Evolutionary conservation across 78 protist species (phyloP).

Genomic region (Dictyostelium intermedium): DNA sequence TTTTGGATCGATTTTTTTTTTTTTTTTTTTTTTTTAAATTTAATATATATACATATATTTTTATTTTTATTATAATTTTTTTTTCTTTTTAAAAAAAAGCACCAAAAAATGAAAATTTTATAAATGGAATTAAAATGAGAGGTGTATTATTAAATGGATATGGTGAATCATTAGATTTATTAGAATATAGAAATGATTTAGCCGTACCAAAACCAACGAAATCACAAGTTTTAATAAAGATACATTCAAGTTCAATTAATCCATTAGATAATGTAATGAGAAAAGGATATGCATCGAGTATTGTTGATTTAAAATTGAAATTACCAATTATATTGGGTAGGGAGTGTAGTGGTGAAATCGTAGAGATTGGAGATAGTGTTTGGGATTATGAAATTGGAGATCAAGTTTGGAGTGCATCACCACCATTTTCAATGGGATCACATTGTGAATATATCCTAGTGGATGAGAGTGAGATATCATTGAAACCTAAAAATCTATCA

Average conservation of each 20-base stretch:
- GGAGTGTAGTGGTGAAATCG: constrained; percentile 57
- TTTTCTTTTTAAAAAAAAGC: neutral
- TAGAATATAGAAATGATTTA: neutral
- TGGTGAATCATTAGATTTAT: constrained; percentile 38
- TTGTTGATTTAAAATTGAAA: neutral
- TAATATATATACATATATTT: no score
- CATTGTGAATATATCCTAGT: constrained; percentile 31
- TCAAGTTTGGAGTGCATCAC: constrained; percentile 35
- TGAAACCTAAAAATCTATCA: neutral
- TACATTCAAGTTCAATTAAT: constrained; percentile 19
- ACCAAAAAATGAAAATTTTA: neutral
- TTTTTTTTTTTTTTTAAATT: neutral
- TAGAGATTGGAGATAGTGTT: constrained; percentile 22
- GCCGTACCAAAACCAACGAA: constrained; percentile 9
- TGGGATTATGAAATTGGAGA: constrained; percentile 62
- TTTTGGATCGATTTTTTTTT: neutral
- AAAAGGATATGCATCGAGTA: constrained; percentile 64
- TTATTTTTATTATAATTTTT: neutral
- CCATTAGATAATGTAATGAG: constrained; percentile 79
- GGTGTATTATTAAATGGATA: constrained; percentile 27
- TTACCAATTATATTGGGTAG: constrained; percentile 52
- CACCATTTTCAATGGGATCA: constrained; percentile 70
- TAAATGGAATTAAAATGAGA: neutral
- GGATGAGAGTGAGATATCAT: constrained; percentile 49
- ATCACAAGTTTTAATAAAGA: constrained; percentile 45